Conservation (phyloP, 106 monocot species). For the Alisma plantagoaquatica region DNA sequence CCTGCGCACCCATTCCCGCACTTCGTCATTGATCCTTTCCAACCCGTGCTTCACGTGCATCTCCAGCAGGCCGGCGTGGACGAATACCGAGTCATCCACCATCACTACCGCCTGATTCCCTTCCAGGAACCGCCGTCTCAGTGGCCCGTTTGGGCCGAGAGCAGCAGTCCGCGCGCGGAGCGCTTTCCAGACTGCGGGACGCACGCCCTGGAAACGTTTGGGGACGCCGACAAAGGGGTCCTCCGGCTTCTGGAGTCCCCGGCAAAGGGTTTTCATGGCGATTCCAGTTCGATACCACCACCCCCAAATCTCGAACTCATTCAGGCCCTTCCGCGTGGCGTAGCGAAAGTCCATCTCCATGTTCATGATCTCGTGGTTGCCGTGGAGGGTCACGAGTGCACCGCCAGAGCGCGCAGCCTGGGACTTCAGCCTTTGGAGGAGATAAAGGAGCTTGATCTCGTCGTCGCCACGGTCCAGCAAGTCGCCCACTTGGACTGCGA, state of each 20-base stretch:
- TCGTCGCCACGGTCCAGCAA: conserved; percentile 86
- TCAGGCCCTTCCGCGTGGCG: conserved; percentile 38
- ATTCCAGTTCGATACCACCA: conserved; percentile 49
- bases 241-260: conserved; percentile 15
- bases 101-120: conserved; percentile 50
- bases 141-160: conserved; percentile 61
- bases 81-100: conserved; percentile 80
- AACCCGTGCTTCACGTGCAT: conserved; percentile 60
- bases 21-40: conserved; percentile 77
- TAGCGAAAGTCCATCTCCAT: conserved; percentile 64
- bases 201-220: conserved; percentile 54
- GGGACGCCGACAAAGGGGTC: conserved; percentile 87
- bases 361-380: conserved; percentile 99
- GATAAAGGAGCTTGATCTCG: conserved; percentile 73
- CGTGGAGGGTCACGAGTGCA: conserved; percentile 42
- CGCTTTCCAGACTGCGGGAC: conserved; percentile 50
- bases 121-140: conserved; percentile 53
- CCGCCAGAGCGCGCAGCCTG: conserved; percentile 46
- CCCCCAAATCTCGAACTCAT: conserved; percentile 59
- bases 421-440: conserved; percentile 55
- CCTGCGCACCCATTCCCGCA: conserved; percentile 65
- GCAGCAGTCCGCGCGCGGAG: conserved; percentile 73
- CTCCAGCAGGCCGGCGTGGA: conserved; percentile 71
- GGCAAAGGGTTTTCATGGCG: conserved; percentile 57
- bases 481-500: conserved; percentile 89